Base-by-base conservation (phyloP, 1,139 yeast species). In the Candida glucosophila region DNA sequence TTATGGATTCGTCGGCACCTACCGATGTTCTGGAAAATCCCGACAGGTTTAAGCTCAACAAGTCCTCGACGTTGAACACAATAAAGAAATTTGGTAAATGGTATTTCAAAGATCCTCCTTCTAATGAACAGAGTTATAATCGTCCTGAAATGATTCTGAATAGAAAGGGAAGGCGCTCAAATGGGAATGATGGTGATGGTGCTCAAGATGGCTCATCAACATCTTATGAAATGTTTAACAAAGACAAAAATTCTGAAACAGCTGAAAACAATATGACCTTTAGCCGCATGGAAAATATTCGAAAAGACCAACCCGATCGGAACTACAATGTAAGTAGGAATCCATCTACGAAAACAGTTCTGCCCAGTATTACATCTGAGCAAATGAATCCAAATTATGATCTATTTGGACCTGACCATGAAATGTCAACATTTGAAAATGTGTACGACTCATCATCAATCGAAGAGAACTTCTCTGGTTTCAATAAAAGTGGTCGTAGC, bases 91-190 rank as follows among this genome's bases (percentile, higher is more conserved):
- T 79, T n/a, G 82, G 81, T 2, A 75, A 70, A 34, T 77, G 88
- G 85, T 78, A 78, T 39, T 58, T 53, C 31, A 71, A 66, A 29
- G 76, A 69, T 27, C 15, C 26, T 32, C 39, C 32, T 19, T 36
- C 44, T 26, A 37, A 34, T 19, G n/a, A n/a, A n/a, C n/a, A n/a
- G n/a, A n/a, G n/a, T n/a, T 72, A 73, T 35, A 57, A 52, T 3
- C 70, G 77, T 0, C 82, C 82, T 0, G 81, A 75, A 41, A 76
- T 77, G 83, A 76, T 76, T 15, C 61, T 71, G 26, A 71, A 58
- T 25, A 55, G 85, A 41, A 54, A 80, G 37, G 55, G 59, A 4
- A 43, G 66, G 19, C 44, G 43, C 34, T 28, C 45, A 15, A 38
- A 40, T 19, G 37, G 34, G 23, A 44, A 22, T 17, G 32, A 17